Conservation (phyloP, 768 basidiomycete genomes). For the Xerocomellus amylosporus region DNA sequence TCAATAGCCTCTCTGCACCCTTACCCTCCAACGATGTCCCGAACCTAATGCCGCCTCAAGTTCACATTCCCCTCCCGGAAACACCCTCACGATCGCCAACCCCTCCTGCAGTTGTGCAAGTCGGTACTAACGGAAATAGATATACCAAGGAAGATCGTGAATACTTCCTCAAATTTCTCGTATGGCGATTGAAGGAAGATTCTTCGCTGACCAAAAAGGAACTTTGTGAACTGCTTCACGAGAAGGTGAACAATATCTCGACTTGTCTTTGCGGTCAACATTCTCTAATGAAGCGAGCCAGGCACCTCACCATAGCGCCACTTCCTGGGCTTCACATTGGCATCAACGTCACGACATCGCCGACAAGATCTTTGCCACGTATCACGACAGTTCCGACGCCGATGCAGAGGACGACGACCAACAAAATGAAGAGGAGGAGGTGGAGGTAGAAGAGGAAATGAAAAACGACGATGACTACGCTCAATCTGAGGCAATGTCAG, state of each 20-base stretch:
- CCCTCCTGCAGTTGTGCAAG: slow-evolving; percentile 53
- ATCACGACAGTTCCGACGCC: slow-evolving; percentile 32
- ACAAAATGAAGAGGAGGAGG: slow-evolving; percentile 35
- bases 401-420: slow-evolving; percentile 35
- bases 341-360: slow-evolving; percentile 60
- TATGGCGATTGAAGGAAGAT: slow-evolving; percentile 57
- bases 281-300: slow-evolving; percentile 27
- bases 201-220: slow-evolving; percentile 51
- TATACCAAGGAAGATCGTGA: slow-evolving; percentile 66
- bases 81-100: slow-evolving; percentile 70
- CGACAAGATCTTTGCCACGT: slow-evolving; percentile 53
- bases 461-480: slow-evolving; percentile 19
- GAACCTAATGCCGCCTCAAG: slow-evolving; percentile 58
- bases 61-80: slow-evolving; percentile 55
- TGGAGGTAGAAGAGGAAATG: slow-evolving; percentile 27
- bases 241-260: slow-evolving; percentile 42
- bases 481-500: slow-evolving; percentile 24
- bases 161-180: slow-evolving; percentile 64
- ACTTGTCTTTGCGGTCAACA: not conserved
- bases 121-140: slow-evolving; percentile 50
- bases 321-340: slow-evolving; percentile 71
- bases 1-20: slow-evolving; percentile 59
- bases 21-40: slow-evolving; percentile 34
- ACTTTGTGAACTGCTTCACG: slow-evolving; percentile 51
- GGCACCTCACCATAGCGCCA: slow-evolving; percentile 65